These are phyloP conservation scores for Psidium friedrichsthalianum DNA, from an alignment of 345 rosid species.

Conservation along the genomic window DNA sequence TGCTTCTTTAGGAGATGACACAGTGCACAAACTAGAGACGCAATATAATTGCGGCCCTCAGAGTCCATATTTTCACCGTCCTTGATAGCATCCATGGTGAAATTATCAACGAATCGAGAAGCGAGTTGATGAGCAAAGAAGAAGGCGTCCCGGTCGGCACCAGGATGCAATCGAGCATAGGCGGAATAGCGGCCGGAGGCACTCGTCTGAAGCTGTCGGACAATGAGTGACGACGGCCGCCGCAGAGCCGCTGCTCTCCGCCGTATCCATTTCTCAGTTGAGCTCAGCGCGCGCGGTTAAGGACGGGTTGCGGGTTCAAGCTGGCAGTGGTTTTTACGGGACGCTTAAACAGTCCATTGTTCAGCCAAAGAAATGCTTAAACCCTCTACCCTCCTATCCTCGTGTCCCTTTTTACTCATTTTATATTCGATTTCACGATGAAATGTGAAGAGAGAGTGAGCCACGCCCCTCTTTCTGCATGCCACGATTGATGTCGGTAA, in stretches of 20 bases:
- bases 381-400: background rate
- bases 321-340: background rate
- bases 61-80: slow-evolving; percentile 32
- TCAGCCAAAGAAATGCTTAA: no score
- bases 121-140: slow-evolving; percentile 41
- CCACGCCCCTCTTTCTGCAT: no score
- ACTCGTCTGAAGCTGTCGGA: slow-evolving; percentile 50
- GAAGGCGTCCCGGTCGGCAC: slow-evolving; percentile 55
- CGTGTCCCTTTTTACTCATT: no score
- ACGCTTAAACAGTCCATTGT: no score
- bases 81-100: slow-evolving; percentile 18
- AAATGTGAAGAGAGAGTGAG: no score
- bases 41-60: slow-evolving; percentile 20
- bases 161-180: slow-evolving; percentile 71
- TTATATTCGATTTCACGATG: no score
- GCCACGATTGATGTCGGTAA: no score
- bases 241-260: slow-evolving; percentile 9
- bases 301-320: background rate
- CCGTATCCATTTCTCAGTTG: background rate
- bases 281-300: background rate
- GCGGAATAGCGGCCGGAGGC: slow-evolving; percentile 61
- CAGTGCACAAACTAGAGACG: slow-evolving; percentile 54
- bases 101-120: slow-evolving; percentile 22
- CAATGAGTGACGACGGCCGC: slow-evolving; percentile 42
- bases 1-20: slow-evolving; percentile 58